A percentile compares a stretch with the other conserved stretches of the same genome.
These are phyloP conservation scores for Penicillium malachiteum DNA, from an alignment of 495 filamentous ascomycete species.

Conservation along the genomic window DNA sequence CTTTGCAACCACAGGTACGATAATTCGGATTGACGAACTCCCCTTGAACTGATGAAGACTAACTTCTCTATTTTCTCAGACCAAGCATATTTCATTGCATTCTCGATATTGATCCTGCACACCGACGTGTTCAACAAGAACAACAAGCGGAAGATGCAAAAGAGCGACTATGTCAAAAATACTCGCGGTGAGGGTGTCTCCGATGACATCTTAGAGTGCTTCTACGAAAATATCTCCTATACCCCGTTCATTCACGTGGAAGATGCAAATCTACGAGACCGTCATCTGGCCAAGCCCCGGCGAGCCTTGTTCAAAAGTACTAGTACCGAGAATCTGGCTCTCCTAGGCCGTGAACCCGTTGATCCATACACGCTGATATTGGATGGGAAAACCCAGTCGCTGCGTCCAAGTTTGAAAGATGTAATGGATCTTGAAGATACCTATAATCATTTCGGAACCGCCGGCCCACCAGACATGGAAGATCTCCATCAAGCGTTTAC, in stretches of 20 bases:
- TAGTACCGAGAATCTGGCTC: conserved; percentile 63
- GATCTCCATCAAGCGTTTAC: conserved; percentile 84
- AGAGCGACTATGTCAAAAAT: conserved; percentile 92
- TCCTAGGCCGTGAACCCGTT: conserved; percentile 75
- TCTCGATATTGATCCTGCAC: conserved; percentile 93
- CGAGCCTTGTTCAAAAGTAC: conserved; percentile 70
- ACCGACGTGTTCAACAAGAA: conserved; percentile 99
- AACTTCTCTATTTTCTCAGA: too few relatives aligned
- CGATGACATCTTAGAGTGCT: conserved; percentile 89
- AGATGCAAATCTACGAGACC: conserved; percentile 82
- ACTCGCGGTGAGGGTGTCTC: conserved; percentile 84
- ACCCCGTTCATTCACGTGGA: conserved; percentile 97
- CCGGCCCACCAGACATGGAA: conserved; percentile 67
- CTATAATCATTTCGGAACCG: conserved; percentile 81
- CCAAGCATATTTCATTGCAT: conserved; percentile 95
- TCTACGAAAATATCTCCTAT: conserved; percentile 97
- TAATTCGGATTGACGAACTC: too few relatives aligned
- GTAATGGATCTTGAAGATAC: conserved; percentile 91
- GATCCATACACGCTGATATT: conserved; percentile 94
- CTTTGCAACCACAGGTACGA: conserved; percentile 72
- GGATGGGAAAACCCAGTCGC: conserved; percentile 76
- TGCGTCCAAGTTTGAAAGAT: conserved; percentile 84
- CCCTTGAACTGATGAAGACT: too few relatives aligned
- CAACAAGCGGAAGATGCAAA: conserved; percentile 99
- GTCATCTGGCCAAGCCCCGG: conserved; percentile 69